phyloP scores from a whole-genome alignment of 306 rosid genomes.

The Hippophae tibetana region DNA sequence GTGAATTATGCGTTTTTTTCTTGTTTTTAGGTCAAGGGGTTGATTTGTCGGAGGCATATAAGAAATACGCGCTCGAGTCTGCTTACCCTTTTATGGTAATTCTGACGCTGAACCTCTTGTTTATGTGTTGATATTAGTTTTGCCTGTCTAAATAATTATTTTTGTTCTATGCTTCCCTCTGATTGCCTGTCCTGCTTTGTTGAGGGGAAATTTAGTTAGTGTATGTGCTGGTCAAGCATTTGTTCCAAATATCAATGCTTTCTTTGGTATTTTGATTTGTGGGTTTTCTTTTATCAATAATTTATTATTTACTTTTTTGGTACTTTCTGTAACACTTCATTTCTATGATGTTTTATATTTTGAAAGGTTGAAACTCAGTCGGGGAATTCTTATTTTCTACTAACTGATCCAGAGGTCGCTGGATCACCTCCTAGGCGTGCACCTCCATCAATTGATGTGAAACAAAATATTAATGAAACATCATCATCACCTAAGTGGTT shows the following conservation, averaged over 20 bases:
- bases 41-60: conserved; percentile 37
- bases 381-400: conserved; percentile 35
- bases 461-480: conserved; percentile 8
- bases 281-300: no score
- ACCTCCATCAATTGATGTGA: conserved; percentile 29
- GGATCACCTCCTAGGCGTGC: conserved; percentile 47
- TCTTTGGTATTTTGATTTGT: no score
- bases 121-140: no score
- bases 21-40: conserved; percentile 33
- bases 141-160: no score
- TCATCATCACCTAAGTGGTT: conserved; percentile 19
- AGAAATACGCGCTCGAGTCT: conserved; percentile 28
- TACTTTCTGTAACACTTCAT: not conserved
- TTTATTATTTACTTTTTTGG: not conserved
- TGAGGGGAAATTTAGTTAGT: no score
- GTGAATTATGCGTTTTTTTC: conserved; percentile 1
- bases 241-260: no score
- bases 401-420: conserved; percentile 36
- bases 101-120: not conserved
- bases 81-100: conserved; percentile 30
- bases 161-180: no score
- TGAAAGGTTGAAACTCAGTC: conserved; percentile 25
- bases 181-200: no score
- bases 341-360: not conserved
- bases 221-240: no score